A percentile compares a stretch with the other conserved stretches of the same genome.
Evolutionary conservation across 441 rosid species (phyloP).

Genomic region (Raphanus hybrid): DNA sequence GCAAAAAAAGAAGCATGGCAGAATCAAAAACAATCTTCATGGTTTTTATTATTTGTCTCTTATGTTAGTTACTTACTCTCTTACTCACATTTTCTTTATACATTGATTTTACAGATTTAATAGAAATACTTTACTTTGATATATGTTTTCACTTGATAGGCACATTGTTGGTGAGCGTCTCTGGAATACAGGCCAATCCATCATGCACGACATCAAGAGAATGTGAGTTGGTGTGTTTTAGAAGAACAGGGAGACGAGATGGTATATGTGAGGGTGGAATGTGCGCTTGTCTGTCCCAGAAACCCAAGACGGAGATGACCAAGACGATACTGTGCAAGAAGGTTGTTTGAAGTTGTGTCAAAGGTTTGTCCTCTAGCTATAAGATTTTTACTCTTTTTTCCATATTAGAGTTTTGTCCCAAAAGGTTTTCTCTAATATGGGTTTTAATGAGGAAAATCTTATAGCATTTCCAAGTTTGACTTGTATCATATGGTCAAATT

Average conservation of each 20-base stretch:
- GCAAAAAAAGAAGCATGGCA: not conserved
- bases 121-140: not conserved
- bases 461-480: too few species aligned
- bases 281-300: not conserved
- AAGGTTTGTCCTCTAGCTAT: too few species aligned
- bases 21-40: not conserved
- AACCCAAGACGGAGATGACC: not conserved
- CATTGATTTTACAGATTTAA: not conserved
- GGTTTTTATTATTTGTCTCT: not conserved
- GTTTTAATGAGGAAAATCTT: too few species aligned
- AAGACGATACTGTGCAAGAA: not conserved
- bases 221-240: not conserved
- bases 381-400: too few species aligned
- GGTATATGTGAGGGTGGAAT: not conserved
- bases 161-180: not conserved
- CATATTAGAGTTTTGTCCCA: too few species aligned
- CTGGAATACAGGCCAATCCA: not conserved
- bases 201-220: not conserved
- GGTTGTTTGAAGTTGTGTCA: too few species aligned
- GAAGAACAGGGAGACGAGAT: slow-evolving; percentile 16
- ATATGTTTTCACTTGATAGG: slow-evolving; percentile 4
- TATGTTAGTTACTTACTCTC: not conserved
- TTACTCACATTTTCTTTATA: not conserved
- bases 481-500: too few species aligned
- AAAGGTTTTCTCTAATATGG: too few species aligned